These are phyloP conservation scores for Metschnikowia rubicola DNA, from an alignment of 805 yeast species.

Conservation along the genomic window DNA sequence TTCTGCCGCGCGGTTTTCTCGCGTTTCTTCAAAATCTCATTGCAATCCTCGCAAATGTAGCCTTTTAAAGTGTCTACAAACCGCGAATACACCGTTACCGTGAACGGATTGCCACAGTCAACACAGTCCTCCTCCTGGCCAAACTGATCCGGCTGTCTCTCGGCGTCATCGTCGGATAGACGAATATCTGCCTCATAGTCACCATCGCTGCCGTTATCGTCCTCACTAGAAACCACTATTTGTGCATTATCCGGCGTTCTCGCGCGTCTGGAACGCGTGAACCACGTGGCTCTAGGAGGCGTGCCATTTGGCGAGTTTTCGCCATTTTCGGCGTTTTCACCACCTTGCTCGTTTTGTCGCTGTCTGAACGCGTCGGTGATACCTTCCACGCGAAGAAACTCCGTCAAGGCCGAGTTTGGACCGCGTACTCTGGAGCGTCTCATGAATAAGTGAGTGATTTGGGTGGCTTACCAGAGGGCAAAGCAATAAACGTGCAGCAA, in stretches of 20 bases:
- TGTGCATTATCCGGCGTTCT: constrained; percentile 31
- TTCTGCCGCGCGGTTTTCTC: constrained; percentile 47
- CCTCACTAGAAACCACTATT: neutral
- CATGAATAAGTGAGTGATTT: neutral
- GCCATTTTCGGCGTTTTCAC: constrained; percentile 30
- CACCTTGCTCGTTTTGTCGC: constrained; percentile 18
- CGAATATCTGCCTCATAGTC: constrained; percentile 6
- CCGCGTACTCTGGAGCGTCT: constrained; percentile 38
- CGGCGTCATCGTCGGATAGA: constrained; percentile 19
- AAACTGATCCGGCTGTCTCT: constrained; percentile 27
- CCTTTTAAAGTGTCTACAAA: constrained; percentile 52
- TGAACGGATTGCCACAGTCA: constrained; percentile 57
- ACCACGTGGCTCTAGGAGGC: neutral
- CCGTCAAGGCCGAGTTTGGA: constrained; percentile 87
- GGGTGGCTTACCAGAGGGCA: too few species aligned
- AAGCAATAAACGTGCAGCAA: too few species aligned
- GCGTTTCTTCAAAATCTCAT: constrained; percentile 37
- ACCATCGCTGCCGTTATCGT: constrained; percentile 7
- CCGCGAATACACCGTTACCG: constrained; percentile 65
- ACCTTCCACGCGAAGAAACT: constrained; percentile 84
- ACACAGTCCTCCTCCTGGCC: constrained; percentile 61
- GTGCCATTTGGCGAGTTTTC: constrained; percentile 18
- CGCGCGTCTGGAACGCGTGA: neutral
- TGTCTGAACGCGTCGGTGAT: constrained; percentile 75
- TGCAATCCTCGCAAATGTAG: constrained; percentile 63